Base-by-base conservation (phyloP, 2,329 filamentous ascomycete genomes). In the Zasmidium angulare region DNA sequence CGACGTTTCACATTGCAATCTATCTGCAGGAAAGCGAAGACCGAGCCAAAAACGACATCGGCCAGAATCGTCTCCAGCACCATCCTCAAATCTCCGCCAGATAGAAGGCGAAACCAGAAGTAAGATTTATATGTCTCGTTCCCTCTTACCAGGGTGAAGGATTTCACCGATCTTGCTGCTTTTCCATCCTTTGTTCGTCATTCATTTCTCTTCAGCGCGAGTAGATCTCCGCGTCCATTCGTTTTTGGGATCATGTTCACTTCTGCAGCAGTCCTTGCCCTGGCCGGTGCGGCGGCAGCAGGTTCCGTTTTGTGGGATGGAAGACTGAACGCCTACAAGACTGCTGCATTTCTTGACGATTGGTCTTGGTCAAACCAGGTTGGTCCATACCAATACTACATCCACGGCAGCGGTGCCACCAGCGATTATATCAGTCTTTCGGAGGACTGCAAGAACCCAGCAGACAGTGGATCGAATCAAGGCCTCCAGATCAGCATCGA, bases 341-440 rank as follows among this genome's bases (percentile, higher is more conserved):
- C 81, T 9, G 79, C 79, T 46, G 67, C 78, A 1, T 85, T 87
- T 71, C 78, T 88, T 26, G 77, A 80, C 67, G 80, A 81, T 46
- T 88, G 76, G 67, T 67, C 63, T 9, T 90, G 84, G 82, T 80
- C 79, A n/a, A 88, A 85, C 72, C 83, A 87, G 74, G 84, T 88
- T 67, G 86, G 86, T 0, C 82, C 85, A 0, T 91, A 89, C 75
- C 88, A 90, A 74, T 90, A 88, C 79, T 90, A 90, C 77, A 90
- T 90, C 71, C 88, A 91, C 76, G 89, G 88, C 36, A 76, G 77
- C 3, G 81, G 79, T 9, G 53, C 76, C 0, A 79, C 85, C 9
- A 79, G 79, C 21, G 76, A 82, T 67, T 89, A 90, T 74, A 80
- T 89, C 65, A 85, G 84, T 66, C 78, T 89, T 1, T 82, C 81